Base-by-base conservation (phyloP, 192 early-diverging fungal genomes). In the Linnemannia elongata region DNA sequence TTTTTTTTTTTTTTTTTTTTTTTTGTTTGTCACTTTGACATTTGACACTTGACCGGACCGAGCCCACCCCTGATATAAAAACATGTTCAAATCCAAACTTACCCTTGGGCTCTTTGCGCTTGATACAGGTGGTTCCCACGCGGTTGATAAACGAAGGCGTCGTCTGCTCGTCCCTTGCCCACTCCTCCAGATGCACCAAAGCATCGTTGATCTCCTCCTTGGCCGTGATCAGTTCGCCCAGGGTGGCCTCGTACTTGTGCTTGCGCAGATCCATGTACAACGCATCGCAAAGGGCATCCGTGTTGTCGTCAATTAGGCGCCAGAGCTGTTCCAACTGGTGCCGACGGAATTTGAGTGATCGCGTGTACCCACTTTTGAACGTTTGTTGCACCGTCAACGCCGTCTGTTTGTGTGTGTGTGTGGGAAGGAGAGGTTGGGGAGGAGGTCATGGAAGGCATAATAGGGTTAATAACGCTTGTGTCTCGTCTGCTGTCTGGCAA, bases 31-130 rank as follows among this genome's bases (percentile, higher is more conserved):
- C 60, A 66, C 60, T 66, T 66, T 66, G 30, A 33, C 60, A 66
- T 66, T 66, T 66, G 30, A 33, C 60, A 66, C 33, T 33, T 66
- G 60, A 66, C 60, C 60, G 60, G 60, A 12, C 60, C 27, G n/a
- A 60, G 57, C 57, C 0, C n/a, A 39, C 69, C 15, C 18, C 36
- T 13, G 0, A 18, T 0, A 69, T 38, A 6, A 33, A 33, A 12
- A 69, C 12, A 4, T 1, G 17, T 57, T 57, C 52, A 55, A 55
- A 45, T 45, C 17, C 52, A 30, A 1, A 47, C 41, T 47, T 88
- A 78, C 97, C 97, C 71, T 94, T 91, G 1, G 97, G 97, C 47
- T 96, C 95, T 70, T 90, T 92, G 81, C 94, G 91, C 68, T 92
- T 78, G 60, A 88, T 80, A n/a, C 88, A 79, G 38, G 72, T 85